phyloP scores from a whole-genome alignment of 768 basidiomycete genomes.

The Lyophyllum semitale region DNA sequence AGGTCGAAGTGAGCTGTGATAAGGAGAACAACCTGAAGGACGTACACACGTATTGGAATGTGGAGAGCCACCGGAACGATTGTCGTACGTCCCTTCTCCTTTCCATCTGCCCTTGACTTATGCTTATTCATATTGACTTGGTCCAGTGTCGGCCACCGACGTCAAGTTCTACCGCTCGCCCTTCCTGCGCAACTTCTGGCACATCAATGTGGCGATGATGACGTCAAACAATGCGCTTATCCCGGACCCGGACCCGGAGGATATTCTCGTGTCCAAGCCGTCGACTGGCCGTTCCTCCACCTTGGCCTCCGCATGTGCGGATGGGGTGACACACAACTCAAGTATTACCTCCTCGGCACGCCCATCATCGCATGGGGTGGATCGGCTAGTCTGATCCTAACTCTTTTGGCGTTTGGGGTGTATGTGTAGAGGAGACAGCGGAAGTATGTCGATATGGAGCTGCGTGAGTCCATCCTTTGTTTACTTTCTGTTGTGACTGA shows the following conservation, averaged over 20 bases:
- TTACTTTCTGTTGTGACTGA: not conserved
- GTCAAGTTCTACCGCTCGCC: slow-evolving; percentile 85
- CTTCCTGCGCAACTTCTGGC: slow-evolving; percentile 97
- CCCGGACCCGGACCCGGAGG: slow-evolving; percentile 98
- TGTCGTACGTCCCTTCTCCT: slow-evolving; percentile 60
- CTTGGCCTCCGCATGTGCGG: slow-evolving; percentile 97
- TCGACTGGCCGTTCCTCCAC: slow-evolving; percentile 91
- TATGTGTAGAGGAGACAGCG: slow-evolving; percentile 86
- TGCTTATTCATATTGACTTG: not conserved
- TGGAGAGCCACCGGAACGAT: slow-evolving; percentile 97
- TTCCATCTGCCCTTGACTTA: not conserved
- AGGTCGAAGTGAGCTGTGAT: slow-evolving; percentile 93
- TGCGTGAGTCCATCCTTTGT: slow-evolving; percentile 51
- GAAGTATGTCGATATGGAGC: slow-evolving; percentile 89
- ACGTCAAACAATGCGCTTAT: slow-evolving; percentile 98
- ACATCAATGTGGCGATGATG: slow-evolving; percentile 99
- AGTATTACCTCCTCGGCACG: slow-evolving; percentile 94
- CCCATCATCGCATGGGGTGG: slow-evolving; percentile 92
- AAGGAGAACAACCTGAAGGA: slow-evolving; percentile 86
- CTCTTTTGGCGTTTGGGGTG: slow-evolving; percentile 50
- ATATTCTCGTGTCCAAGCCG: slow-evolving; percentile 92
- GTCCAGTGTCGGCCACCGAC: slow-evolving; percentile 77
- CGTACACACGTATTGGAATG: slow-evolving; percentile 94
- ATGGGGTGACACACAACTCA: slow-evolving; percentile 84
- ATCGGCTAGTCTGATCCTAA: slow-evolving; percentile 62